phyloP scores from a whole-genome alignment of 148 eudicot genomes.

The Rhododendron mucronatum region DNA sequence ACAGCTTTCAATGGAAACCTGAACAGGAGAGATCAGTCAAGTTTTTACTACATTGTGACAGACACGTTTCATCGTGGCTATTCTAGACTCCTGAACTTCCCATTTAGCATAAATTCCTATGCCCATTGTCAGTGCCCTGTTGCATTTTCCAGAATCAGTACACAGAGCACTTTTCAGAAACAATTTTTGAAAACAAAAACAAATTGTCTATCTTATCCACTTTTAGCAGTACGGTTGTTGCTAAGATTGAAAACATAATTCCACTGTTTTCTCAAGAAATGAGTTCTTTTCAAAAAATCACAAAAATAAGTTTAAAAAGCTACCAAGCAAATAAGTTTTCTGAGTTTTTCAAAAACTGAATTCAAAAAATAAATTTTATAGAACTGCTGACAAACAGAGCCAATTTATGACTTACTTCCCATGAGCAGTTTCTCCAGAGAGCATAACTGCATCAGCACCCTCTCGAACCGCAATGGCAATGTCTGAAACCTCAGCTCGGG shows the following conservation, averaged over 20 bases:
- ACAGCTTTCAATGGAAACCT: slow-evolving; percentile 98
- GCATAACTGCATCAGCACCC: slow-evolving; percentile 99
- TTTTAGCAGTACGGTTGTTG: background rate
- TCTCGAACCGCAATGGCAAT: slow-evolving; percentile 97
- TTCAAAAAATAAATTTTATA: background rate
- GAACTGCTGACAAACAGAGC: background rate
- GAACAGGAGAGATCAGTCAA: slow-evolving; percentile 17
- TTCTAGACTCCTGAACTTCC: background rate
- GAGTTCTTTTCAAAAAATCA: background rate
- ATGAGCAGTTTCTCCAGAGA: slow-evolving; percentile 99
- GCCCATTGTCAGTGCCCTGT: background rate
- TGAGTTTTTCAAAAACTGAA: background rate
- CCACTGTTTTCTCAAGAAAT: background rate
- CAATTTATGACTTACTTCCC: slow-evolving; percentile 65
- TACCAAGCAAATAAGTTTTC: background rate
- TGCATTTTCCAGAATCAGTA: background rate
- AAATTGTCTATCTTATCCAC: background rate
- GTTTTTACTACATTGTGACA: background rate
- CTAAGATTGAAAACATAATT: background rate
- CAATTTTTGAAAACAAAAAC: background rate
- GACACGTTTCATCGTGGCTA: background rate
- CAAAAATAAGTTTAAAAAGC: background rate
- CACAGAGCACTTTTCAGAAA: background rate
- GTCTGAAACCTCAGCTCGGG: slow-evolving; percentile 98
- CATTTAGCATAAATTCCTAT: background rate